These are phyloP conservation scores for Xerocomus minutiporus DNA, from an alignment of 1,284 basidiomycete species.

Conservation along the genomic window DNA sequence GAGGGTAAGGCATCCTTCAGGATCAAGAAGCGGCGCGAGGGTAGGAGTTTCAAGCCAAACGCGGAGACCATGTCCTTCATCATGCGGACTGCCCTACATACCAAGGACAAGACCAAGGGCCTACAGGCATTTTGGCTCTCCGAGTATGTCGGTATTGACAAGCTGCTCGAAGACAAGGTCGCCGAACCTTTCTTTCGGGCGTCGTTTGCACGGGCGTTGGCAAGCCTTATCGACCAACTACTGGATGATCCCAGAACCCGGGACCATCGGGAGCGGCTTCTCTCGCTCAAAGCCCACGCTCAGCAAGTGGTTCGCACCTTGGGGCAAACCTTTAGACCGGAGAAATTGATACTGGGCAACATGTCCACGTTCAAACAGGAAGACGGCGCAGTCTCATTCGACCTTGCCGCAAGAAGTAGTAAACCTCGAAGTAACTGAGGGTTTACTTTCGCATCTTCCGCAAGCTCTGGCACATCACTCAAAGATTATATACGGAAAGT, in stretches of 20 bases:
- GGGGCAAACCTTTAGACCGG: conserved; percentile 9
- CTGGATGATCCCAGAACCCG: conserved; percentile 18
- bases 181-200: conserved; percentile 24
- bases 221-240: conserved; percentile 11
- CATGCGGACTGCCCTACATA: conserved; percentile 49
- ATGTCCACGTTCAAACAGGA: conserved; percentile 14
- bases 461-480: not conserved
- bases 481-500: conserved; percentile 14
- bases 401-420: conserved; percentile 25
- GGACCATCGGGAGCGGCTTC: conserved; percentile 17
- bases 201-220: conserved; percentile 27
- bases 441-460: conserved; percentile 2
- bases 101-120: conserved; percentile 44
- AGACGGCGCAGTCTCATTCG: conserved; percentile 24
- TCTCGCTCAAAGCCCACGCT: conserved; percentile 20
- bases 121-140: conserved; percentile 58
- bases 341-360: conserved; percentile 17
- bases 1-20: conserved; percentile 31
- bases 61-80: conserved; percentile 49
- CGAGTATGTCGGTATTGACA: conserved; percentile 38
- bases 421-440: conserved; percentile 24
- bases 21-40: conserved; percentile 38
- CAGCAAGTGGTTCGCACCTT: conserved; percentile 13
- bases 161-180: conserved; percentile 18
- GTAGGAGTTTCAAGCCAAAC: conserved; percentile 42